phyloP scores from a whole-genome alignment of 163 green algal species.

The Scenedesmus sp. region DNA sequence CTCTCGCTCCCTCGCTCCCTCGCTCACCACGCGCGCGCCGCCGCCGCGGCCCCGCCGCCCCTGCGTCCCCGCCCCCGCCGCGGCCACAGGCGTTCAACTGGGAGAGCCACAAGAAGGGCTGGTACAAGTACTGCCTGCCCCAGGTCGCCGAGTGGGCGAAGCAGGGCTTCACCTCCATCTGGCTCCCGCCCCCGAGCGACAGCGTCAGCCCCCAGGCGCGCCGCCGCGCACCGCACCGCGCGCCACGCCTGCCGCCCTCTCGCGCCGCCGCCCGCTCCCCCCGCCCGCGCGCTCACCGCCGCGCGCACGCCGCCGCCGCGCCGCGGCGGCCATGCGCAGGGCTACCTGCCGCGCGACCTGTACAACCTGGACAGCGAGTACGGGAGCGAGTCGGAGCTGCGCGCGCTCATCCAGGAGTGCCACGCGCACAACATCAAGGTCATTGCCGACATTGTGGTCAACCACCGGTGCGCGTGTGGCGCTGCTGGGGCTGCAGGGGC shows the following conservation, averaged over 20 bases:
- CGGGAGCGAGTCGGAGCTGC: slow-evolving; percentile 87
- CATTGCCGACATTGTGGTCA: slow-evolving; percentile 98
- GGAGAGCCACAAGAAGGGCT: slow-evolving; percentile 85
- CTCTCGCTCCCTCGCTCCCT: no score
- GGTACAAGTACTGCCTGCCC: slow-evolving; percentile 62
- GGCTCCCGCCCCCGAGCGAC: slow-evolving; percentile 94
- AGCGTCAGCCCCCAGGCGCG: slow-evolving; percentile 81
- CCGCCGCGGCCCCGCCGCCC: no score
- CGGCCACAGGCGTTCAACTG: slow-evolving; percentile 90
- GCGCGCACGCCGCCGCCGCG: slow-evolving; percentile 93
- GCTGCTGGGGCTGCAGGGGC: not conserved
- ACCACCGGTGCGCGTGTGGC: slow-evolving; percentile 74
- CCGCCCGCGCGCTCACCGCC: slow-evolving; percentile 67
- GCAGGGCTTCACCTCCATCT: slow-evolving; percentile 90
- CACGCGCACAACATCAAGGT: slow-evolving; percentile 84
- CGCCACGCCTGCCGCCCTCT: no score
- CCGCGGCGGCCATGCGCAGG: slow-evolving; percentile 85
- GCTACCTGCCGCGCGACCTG: slow-evolving; percentile 86
- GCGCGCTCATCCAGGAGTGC: slow-evolving; percentile 75
- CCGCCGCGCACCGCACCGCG: no score
- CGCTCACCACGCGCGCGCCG: no score
- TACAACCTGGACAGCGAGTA: slow-evolving; percentile 94
- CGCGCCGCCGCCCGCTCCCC: not conserved
- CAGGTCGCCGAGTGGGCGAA: slow-evolving; percentile 64
- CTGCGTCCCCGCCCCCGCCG: no score